These are phyloP conservation scores for Fusarium albosuccineum DNA, from an alignment of 2,329 filamentous ascomycete genomes.

Conservation along the genomic window DNA sequence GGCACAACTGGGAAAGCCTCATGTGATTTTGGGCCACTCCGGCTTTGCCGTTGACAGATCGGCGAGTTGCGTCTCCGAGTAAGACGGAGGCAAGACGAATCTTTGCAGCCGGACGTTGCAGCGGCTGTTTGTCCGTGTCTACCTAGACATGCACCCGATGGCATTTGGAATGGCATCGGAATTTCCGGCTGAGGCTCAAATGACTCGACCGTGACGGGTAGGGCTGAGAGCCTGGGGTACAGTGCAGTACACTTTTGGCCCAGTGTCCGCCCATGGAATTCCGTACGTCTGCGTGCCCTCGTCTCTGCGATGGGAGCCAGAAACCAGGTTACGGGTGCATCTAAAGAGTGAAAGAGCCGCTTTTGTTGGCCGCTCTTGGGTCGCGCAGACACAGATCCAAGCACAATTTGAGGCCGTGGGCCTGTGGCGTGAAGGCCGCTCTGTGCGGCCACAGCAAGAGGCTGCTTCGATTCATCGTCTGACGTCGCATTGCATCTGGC, in stretches of 20 bases:
- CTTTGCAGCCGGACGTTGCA: no score
- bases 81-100: no score
- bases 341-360: constrained; percentile 7
- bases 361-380: neutral
- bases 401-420: constrained; percentile 24
- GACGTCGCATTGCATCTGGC: constrained; percentile 32
- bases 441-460: neutral
- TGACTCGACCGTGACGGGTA: neutral
- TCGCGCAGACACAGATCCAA: constrained; percentile 1
- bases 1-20: constrained; percentile 1
- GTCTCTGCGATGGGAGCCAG: constrained; percentile 9
- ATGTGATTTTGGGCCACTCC: constrained; percentile 1
- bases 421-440: neutral
- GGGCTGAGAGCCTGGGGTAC: constrained; percentile 18
- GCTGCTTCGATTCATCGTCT: constrained; percentile 19
- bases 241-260: no score
- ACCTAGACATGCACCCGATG: neutral
- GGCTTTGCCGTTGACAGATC: neutral
- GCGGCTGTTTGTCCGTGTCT: no score
- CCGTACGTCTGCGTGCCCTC: neutral
- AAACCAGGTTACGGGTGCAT: constrained; percentile 21
- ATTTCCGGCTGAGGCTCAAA: neutral
- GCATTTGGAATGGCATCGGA: neutral
- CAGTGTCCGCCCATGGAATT: no score
- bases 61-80: no score